Evolutionary conservation across 768 basidiomycete species (phyloP).

Genomic region (Russula sp.): DNA sequence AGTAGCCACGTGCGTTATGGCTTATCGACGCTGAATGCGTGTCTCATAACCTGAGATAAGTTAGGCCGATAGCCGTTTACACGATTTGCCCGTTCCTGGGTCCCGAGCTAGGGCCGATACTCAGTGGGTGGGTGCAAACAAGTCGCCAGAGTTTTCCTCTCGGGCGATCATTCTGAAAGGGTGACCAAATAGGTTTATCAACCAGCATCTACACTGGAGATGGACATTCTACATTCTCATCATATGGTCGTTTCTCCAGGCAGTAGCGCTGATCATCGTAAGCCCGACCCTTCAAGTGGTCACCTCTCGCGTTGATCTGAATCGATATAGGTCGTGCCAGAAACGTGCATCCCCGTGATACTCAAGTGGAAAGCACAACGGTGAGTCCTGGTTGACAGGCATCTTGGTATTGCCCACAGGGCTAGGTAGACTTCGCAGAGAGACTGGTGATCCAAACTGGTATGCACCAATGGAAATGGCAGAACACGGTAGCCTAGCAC

Average conservation of each 20-base stretch:
- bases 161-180: neutral
- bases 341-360: constrained; percentile 63
- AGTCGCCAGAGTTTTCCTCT: neutral
- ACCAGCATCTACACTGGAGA: constrained; percentile 54
- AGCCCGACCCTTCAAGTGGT: constrained; percentile 20
- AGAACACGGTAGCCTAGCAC: constrained; percentile 38
- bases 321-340: constrained; percentile 52
- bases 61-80: constrained; percentile 52
- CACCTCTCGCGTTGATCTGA: neutral
- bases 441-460: constrained; percentile 47
- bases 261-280: constrained; percentile 47
- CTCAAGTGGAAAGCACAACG: constrained; percentile 52
- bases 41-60: neutral
- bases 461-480: constrained; percentile 54
- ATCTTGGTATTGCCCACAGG: neutral
- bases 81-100: constrained; percentile 52
- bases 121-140: constrained; percentile 44
- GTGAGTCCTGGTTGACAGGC: constrained; percentile 30
- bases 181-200: constrained; percentile 2
- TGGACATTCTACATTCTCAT: constrained; percentile 73
- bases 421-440: constrained; percentile 44
- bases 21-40: neutral
- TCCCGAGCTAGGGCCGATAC: constrained; percentile 50
- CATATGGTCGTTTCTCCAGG: constrained; percentile 61
- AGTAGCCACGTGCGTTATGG: constrained; percentile 50